These are phyloP conservation scores for Mycena leptocephala DNA, from an alignment of 768 basidiomycete genomes.

Conservation along the genomic window DNA sequence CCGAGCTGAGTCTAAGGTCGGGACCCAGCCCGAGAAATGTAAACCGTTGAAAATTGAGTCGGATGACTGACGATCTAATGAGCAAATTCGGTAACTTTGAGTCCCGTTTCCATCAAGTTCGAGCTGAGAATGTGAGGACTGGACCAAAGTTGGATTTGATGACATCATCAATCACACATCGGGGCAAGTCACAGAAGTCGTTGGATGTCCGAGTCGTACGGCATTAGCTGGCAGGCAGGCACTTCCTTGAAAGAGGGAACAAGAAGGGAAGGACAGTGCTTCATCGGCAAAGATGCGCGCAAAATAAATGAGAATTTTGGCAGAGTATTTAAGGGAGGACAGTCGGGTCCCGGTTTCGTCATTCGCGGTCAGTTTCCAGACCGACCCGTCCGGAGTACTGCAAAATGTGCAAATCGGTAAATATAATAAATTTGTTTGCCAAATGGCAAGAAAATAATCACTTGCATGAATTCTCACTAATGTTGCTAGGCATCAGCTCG, in stretches of 20 bases:
- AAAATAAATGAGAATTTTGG: neutral
- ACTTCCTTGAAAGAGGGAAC: neutral
- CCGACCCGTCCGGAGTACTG: too few species aligned
- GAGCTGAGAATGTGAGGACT: too few species aligned
- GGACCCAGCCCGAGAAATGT: neutral
- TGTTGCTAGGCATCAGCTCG: too few species aligned
- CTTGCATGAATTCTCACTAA: too few species aligned
- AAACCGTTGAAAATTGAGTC: neutral
- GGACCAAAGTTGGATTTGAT: neutral
- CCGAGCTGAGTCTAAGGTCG: too few species aligned
- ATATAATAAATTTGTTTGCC: too few species aligned
- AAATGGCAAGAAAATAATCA: too few species aligned
- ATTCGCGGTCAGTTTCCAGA: too few species aligned
- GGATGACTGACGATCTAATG: neutral
- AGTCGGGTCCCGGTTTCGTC: too few species aligned
- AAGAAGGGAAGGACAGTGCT: slow-evolving; percentile 5
- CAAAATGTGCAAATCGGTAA: too few species aligned
- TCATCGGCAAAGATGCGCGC: slow-evolving; percentile 10
- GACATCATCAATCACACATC: neutral
- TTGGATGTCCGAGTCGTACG: neutral
- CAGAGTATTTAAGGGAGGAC: too few species aligned
- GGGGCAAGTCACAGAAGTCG: neutral
- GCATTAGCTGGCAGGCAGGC: neutral
- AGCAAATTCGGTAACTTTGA: too few species aligned
- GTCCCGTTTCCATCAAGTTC: neutral